Base-by-base conservation (phyloP, 768 basidiomycete species). In the button mushroom (Agaricus bisporus) region DNA sequence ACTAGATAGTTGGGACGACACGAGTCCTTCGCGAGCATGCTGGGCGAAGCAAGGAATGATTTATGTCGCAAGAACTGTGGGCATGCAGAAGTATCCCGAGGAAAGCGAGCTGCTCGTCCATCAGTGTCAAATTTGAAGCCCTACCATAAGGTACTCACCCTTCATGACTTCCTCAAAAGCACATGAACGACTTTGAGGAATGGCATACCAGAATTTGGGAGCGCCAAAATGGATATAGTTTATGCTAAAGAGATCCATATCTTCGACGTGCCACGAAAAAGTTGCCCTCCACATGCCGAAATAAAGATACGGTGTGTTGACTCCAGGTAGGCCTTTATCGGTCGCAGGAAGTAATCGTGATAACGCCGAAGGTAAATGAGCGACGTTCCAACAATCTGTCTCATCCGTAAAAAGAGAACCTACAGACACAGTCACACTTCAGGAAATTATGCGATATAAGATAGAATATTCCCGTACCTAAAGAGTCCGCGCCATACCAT, bases 251-350 rank as follows among this genome's bases (percentile, higher is more conserved):
- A 99, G 77, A 64, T 99, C 97, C 91, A 98, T 97, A 68, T 99
- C 97, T 68, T 99, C 97, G 45, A 99, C 97, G 62, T 99, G 97
- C 95, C 97, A 99, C 0, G 94, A 91, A 69, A 98, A 98, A 0
- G 93, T 93, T 20, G 95, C 95, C 48, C 94, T 78, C 97, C 97
- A 99, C 95, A 98, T 98, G 58, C 97, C 97, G 66, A 95, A 98
- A 69, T 98, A 98, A 2, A 98, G 80, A 66, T 98, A 98, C 0
- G 95, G 95, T 2, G 93, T 87, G 64, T 98, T 98, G 45, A 99
- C 97, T 8, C 97, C 97, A 0, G 95, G 95, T 25, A 99, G 73
- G 38, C 85, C 81, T 49, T 85, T 80, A 37, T 75, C 71, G 6
- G 83, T 76, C 11, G 80, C 64, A 0, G 88, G 89, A 0, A 92